phyloP scores from a whole-genome alignment of 305 asterid genomes.

The Solanum chacoense region DNA sequence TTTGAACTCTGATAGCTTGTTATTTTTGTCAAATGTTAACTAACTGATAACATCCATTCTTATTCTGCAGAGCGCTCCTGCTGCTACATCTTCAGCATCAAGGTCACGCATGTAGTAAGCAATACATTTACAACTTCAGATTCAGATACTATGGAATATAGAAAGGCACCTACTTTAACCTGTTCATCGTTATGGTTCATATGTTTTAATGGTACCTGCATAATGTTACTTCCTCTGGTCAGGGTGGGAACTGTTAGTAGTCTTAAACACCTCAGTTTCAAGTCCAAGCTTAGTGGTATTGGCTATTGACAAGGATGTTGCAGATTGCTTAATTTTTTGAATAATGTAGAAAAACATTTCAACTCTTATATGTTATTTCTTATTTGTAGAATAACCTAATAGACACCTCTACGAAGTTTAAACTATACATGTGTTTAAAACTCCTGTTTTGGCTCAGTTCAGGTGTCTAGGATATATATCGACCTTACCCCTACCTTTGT shows the following conservation, averaged over 20 bases:
- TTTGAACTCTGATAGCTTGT: background rate
- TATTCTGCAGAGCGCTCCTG: conserved; percentile 73
- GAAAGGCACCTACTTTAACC: background rate
- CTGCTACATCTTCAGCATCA: conserved; percentile 33
- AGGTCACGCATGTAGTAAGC: conserved; percentile 47
- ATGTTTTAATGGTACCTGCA: background rate
- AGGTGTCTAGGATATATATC: background rate
- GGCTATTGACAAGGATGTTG: background rate
- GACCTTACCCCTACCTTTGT: background rate
- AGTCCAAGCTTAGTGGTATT: background rate
- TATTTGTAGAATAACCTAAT: background rate
- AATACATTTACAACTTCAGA: background rate
- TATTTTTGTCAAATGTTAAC: background rate
- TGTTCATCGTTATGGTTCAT: background rate
- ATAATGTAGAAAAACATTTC: background rate
- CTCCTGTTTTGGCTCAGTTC: background rate
- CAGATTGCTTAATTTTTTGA: background rate
- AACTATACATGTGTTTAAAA: background rate
- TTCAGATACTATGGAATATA: background rate
- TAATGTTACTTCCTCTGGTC: background rate
- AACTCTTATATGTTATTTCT: background rate
- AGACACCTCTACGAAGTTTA: background rate
- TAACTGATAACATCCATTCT: background rate
- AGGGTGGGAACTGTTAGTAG: background rate
- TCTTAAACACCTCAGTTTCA: background rate